Conservation (phyloP, 2,329 filamentous ascomycete species). For the Eutypella sp. region DNA sequence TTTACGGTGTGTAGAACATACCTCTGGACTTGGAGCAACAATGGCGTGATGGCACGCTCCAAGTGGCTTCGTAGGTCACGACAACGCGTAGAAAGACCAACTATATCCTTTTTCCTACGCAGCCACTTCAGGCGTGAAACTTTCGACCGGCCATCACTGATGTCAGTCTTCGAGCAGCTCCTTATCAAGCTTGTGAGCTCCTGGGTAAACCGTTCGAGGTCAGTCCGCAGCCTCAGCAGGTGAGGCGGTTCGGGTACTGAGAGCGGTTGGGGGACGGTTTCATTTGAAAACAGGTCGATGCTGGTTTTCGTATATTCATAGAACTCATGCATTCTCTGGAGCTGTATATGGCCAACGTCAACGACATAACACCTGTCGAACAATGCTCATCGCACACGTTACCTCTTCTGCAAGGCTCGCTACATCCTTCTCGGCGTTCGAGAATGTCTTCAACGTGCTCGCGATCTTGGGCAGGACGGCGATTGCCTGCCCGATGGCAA, state of each 20-base stretch:
- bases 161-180: neutral
- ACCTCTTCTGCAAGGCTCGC: conserved; percentile 9
- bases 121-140: neutral
- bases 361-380: neutral
- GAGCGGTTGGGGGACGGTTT: conserved; percentile 1
- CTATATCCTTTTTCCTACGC: neutral
- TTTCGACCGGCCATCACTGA: neutral
- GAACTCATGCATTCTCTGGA: conserved; percentile 3
- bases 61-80: neutral
- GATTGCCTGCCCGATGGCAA: conserved; percentile 14
- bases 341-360: neutral
- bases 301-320: conserved; percentile 4
- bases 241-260: neutral
- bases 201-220: neutral
- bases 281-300: conserved; percentile 5
- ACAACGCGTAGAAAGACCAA: neutral
- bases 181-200: neutral
- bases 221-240: neutral
- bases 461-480: conserved; percentile 10
- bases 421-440: conserved; percentile 6
- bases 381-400: neutral
- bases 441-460: conserved; percentile 2
- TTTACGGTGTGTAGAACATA: neutral
- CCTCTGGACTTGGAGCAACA: neutral
- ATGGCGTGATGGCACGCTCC: neutral